Conservation (phyloP, 441 rosid genomes). For the Brassica hybrid region DNA sequence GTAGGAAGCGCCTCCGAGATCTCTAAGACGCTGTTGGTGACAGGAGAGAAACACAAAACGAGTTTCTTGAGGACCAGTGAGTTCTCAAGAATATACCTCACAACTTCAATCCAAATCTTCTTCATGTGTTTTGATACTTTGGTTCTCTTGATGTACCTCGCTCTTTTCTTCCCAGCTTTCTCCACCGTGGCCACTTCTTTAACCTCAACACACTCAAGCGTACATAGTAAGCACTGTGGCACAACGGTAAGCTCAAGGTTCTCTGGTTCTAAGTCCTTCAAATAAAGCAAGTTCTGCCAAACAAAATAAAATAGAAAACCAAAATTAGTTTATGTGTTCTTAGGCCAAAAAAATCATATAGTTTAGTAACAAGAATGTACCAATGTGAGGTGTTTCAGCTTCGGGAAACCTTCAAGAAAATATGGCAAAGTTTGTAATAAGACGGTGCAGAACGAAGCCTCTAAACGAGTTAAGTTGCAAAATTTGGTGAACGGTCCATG, state of each 20-base stretch:
- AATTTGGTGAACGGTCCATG: neutral
- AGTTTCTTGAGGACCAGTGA: neutral
- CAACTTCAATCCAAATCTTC: neutral
- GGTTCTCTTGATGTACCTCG: neutral
- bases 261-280: neutral
- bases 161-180: neutral
- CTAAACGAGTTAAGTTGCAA: neutral
- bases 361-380: neutral
- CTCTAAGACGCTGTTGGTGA: neutral
- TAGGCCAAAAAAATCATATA: neutral
- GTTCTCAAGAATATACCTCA: conserved; percentile 13
- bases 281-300: neutral
- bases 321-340: neutral
- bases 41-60: neutral
- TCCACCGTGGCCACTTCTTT: neutral
- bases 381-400: conserved; percentile 14
- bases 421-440: neutral
- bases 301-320: neutral
- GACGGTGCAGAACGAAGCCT: neutral
- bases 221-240: conserved; percentile 1
- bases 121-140: neutral
- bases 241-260: neutral
- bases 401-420: neutral
- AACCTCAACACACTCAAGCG: conserved; percentile 8
- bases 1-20: neutral